These are phyloP conservation scores for Aspergillus diversus DNA, from an alignment of 495 filamentous ascomycete genomes.

Conservation along the genomic window DNA sequence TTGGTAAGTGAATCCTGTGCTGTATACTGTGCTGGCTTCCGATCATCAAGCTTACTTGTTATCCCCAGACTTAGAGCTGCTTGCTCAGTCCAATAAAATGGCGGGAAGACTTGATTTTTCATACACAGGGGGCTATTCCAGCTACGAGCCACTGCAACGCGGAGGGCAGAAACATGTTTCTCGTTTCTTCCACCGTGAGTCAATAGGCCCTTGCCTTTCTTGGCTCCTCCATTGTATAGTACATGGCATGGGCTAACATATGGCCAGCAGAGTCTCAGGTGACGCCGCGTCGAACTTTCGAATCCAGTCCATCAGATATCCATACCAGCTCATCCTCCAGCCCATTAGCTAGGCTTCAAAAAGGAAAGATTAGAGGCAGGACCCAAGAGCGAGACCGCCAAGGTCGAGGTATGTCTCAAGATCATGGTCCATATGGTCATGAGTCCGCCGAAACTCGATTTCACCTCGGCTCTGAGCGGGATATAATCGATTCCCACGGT, in stretches of 20 bases:
- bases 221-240: neutral
- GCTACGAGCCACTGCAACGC: neutral
- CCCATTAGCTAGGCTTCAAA: constrained; percentile 33
- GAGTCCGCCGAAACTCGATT: neutral
- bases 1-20: constrained; percentile 42
- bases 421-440: constrained; percentile 10
- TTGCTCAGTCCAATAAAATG: constrained; percentile 34
- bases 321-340: constrained; percentile 31
- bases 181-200: constrained; percentile 40
- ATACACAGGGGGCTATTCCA: neutral
- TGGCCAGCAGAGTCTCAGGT: constrained; percentile 27
- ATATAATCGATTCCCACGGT: neutral
- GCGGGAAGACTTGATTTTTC: constrained; percentile 6
- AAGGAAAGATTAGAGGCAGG: constrained; percentile 3
- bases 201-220: neutral
- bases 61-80: constrained; percentile 43
- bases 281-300: constrained; percentile 28
- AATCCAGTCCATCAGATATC: constrained; percentile 37
- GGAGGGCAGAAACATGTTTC: constrained; percentile 23
- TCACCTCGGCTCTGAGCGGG: neutral
- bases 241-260: constrained; percentile 14
- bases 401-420: neutral
- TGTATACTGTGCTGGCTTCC: neutral
- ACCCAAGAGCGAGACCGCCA: neutral
- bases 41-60: neutral